These are phyloP conservation scores for Metarhizium guizhouense DNA, from an alignment of 2,329 filamentous ascomycete genomes.

Conservation along the genomic window DNA sequence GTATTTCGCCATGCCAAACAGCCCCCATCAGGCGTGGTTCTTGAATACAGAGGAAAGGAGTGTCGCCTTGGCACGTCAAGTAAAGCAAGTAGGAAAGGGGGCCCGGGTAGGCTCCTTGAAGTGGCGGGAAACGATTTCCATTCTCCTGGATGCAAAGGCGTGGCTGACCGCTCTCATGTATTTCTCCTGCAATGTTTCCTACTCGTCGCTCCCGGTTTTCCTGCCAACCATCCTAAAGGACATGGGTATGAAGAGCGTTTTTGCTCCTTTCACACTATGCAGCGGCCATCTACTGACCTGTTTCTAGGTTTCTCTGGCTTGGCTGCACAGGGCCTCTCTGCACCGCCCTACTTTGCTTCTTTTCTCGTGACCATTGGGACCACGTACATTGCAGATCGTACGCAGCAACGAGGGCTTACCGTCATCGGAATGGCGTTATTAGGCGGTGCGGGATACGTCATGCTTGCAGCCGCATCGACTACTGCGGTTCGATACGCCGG, in stretches of 20 bases:
- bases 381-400: constrained; percentile 9
- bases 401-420: constrained; percentile 8
- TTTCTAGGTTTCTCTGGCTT: constrained; percentile 10
- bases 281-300: not conserved
- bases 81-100: constrained; percentile 4
- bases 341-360: constrained; percentile 9
- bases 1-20: constrained; percentile 18
- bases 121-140: constrained; percentile 20
- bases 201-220: constrained; percentile 19
- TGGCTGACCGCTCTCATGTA: constrained; percentile 17
- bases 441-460: constrained; percentile 5
- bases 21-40: constrained; percentile 8
- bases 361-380: constrained; percentile 11
- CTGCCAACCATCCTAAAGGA: constrained; percentile 13
- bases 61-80: constrained; percentile 5
- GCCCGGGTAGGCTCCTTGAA: constrained; percentile 4
- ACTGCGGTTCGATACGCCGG: constrained; percentile 4
- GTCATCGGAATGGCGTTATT: constrained; percentile 6
- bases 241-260: constrained; percentile 2
- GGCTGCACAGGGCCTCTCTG: constrained; percentile 12
- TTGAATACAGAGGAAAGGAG: constrained; percentile 12
- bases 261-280: not conserved
- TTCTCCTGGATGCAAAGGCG: constrained; percentile 24
- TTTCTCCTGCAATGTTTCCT: constrained; percentile 18
- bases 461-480: constrained; percentile 2